Evolutionary conservation across 2,329 filamentous ascomycete species (phyloP).

Genomic region (Colletotrichum somersetense): DNA sequence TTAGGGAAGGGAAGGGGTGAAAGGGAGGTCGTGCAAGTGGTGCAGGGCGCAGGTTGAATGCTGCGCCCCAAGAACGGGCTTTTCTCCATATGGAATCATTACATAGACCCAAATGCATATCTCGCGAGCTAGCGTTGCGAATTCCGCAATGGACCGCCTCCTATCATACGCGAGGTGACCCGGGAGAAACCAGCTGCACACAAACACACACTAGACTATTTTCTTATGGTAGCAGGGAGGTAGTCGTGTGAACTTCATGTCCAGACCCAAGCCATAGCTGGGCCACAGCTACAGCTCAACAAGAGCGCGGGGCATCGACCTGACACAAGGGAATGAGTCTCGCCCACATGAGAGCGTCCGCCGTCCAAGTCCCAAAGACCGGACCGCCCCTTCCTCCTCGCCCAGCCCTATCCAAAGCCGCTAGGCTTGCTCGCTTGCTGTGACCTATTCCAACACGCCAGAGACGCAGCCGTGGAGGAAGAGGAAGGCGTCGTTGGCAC

Average conservation of each 20-base stretch:
- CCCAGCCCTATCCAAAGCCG: too few relatives aligned
- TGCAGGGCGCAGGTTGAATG: neutral
- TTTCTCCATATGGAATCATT: conserved; percentile 4
- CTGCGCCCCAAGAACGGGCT: neutral
- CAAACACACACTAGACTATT: neutral
- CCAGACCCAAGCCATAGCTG: neutral
- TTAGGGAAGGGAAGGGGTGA: neutral
- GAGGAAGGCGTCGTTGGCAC: neutral
- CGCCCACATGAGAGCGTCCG: neutral
- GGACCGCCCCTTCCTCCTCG: too few relatives aligned
- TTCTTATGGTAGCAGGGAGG: neutral
- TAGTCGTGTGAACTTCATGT: neutral
- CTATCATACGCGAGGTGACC: neutral
- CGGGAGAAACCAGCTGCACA: neutral
- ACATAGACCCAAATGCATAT: conserved; percentile 20
- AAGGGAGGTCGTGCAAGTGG: neutral
- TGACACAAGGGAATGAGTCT: neutral
- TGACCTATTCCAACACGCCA: too few relatives aligned
- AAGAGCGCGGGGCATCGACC: neutral
- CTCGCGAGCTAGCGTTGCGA: conserved; percentile 2
- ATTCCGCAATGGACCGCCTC: conserved; percentile 2
- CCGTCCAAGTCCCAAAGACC: neutral
- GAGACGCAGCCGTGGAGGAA: neutral
- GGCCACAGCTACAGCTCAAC: neutral
- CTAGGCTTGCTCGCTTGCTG: neutral